Evolutionary conservation across 1,139 yeast species (phyloP).

Genomic region (Eremothecium cymbalariae): DNA sequence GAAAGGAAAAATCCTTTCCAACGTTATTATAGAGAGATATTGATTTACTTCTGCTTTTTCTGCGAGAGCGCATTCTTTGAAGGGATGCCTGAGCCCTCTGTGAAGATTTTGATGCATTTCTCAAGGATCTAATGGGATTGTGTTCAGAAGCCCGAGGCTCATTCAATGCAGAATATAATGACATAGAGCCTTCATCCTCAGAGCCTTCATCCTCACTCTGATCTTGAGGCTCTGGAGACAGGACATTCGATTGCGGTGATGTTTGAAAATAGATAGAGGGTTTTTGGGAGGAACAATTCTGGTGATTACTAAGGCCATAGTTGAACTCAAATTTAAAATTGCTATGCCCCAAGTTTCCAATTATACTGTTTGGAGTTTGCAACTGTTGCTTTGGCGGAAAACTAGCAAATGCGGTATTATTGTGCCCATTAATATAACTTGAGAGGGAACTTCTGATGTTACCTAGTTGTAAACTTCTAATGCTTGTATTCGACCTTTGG

Average conservation of each 20-base stretch:
- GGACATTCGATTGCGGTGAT: background rate
- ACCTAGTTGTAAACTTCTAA: slow-evolving; percentile 7
- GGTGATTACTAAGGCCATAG: slow-evolving; percentile 15
- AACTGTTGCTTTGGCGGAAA: slow-evolving; percentile 4
- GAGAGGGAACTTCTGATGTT: slow-evolving; percentile 11
- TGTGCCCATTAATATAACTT: slow-evolving; percentile 8
- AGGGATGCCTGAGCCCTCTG: slow-evolving; percentile 64
- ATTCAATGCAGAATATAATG: slow-evolving; percentile 35
- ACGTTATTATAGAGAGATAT: slow-evolving; percentile 14
- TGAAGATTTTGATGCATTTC: slow-evolving; percentile 40
- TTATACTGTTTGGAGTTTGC: slow-evolving; percentile 11
- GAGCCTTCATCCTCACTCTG: slow-evolving; percentile 17
- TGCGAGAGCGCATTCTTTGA: slow-evolving; percentile 51
- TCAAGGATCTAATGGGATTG: slow-evolving; percentile 29
- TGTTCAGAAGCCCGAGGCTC: slow-evolving; percentile 25
- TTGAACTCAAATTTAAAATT: slow-evolving; percentile 31
- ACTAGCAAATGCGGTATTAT: background rate
- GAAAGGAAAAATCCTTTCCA: slow-evolving; percentile 16
- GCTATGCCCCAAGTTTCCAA: slow-evolving; percentile 23
- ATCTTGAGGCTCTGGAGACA: slow-evolving; percentile 7
- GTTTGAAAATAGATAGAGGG: background rate
- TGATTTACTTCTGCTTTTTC: slow-evolving; percentile 45
- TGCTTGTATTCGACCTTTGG: slow-evolving; percentile 1
- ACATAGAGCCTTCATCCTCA: slow-evolving; percentile 39
- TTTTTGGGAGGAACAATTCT: slow-evolving; percentile 7